Evolutionary conservation across 2,329 filamentous ascomycete species (phyloP).

Genomic region (Aspergillaceae sp.): DNA sequence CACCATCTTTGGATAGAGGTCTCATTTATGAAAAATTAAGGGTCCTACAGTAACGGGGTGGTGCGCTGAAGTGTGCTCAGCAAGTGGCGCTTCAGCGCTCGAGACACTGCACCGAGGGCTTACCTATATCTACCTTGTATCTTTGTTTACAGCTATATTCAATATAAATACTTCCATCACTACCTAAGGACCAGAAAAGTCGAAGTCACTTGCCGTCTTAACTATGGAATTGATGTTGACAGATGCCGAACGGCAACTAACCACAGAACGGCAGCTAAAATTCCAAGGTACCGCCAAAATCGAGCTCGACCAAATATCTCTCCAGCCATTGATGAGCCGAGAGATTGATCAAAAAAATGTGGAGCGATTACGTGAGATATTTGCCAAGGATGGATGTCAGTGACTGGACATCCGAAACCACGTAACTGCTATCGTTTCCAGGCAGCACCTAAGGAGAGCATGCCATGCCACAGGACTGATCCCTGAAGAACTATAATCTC

Average conservation of each 20-base stretch:
- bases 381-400: conserved; percentile 13
- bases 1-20: no score
- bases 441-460: background rate
- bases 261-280: conserved; percentile 14
- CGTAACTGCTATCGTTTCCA: conserved; percentile 12
- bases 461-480: background rate
- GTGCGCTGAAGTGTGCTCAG: no score
- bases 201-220: background rate
- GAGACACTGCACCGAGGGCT: no score
- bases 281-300: conserved; percentile 20
- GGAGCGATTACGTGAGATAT: conserved; percentile 14
- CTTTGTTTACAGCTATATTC: no score
- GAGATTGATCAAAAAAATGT: conserved; percentile 11
- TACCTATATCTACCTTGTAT: no score
- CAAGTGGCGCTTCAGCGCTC: no score
- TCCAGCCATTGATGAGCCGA: conserved; percentile 4
- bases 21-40: no score
- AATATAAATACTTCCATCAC: background rate
- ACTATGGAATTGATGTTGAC: conserved; percentile 3
- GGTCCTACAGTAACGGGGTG: no score
- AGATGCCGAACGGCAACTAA: conserved; percentile 8
- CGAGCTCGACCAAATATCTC: conserved; percentile 13
- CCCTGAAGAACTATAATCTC: background rate
- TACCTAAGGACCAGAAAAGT: no score
- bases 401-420: conserved; percentile 13